Conservation (phyloP, 768 basidiomycete genomes). For the Tylopilus rubrobrunneus region DNA sequence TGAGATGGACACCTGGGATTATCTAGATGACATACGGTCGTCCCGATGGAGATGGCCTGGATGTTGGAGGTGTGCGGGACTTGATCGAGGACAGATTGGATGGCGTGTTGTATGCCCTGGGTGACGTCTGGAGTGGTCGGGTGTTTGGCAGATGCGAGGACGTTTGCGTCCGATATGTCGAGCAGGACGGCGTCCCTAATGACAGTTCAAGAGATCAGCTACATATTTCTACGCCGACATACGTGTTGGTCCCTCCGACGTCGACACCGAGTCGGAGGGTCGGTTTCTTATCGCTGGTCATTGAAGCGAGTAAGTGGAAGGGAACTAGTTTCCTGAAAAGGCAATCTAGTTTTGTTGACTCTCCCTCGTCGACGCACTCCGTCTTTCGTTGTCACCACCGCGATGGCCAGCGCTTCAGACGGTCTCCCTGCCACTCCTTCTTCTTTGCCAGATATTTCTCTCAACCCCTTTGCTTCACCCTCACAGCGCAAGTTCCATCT, state of each 20-base stretch:
- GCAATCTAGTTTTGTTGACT: neutral
- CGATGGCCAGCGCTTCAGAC: constrained; percentile 41
- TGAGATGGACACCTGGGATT: neutral
- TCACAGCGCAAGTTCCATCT: constrained; percentile 61
- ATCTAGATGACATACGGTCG: constrained; percentile 38
- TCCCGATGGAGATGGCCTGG: constrained; percentile 55
- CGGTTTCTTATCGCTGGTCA: too few relatives aligned
- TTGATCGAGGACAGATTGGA: constrained; percentile 41
- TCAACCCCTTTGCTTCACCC: constrained; percentile 42
- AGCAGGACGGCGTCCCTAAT: constrained; percentile 33
- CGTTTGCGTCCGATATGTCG: constrained; percentile 8
- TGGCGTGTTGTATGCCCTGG: constrained; percentile 51
- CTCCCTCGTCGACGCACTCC: too few relatives aligned
- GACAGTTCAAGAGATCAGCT: neutral
- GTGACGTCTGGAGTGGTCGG: constrained; percentile 58
- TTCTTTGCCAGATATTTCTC: constrained; percentile 41
- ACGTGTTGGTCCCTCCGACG: constrained; percentile 35
- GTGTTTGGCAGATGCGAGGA: constrained; percentile 39
- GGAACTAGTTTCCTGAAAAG: constrained; percentile 6
- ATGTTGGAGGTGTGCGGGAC: constrained; percentile 36
- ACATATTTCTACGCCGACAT: neutral
- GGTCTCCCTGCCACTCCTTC: constrained; percentile 32
- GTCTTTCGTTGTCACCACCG: too few relatives aligned
- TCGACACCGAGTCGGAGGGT: constrained; percentile 30
- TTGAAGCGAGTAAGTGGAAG: neutral